phyloP scores from a whole-genome alignment of 2,329 filamentous ascomycete species.

The Verruconis gallopava region DNA sequence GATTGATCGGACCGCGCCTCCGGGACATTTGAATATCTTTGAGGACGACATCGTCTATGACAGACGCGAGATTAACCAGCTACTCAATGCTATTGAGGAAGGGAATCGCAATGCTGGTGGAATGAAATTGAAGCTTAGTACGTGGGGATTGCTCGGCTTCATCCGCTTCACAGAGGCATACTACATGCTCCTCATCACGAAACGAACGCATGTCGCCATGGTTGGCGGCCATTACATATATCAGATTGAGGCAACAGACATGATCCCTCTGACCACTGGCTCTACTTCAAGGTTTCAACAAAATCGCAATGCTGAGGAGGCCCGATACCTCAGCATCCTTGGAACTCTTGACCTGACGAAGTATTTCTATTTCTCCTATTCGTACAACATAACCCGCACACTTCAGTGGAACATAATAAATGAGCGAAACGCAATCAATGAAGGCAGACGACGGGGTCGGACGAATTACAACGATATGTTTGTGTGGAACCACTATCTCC shows the following conservation, averaged over 20 bases:
- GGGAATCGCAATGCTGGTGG: constrained; percentile 86
- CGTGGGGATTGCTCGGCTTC: constrained; percentile 90
- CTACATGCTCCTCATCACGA: constrained; percentile 95
- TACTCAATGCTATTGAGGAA: constrained; percentile 90
- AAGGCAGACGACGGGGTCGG: constrained; percentile 46
- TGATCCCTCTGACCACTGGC: constrained; percentile 72
- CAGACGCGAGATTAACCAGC: constrained; percentile 79
- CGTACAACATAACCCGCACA: constrained; percentile 87
- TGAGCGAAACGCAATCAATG: constrained; percentile 58
- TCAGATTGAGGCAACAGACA: constrained; percentile 84
- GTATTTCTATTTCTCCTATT: constrained; percentile 97
- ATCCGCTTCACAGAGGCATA: constrained; percentile 91
- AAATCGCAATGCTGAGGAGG: constrained; percentile 81
- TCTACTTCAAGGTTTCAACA: constrained; percentile 53
- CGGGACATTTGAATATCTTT: constrained; percentile 65
- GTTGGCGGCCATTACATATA: constrained; percentile 93
- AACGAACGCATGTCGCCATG: constrained; percentile 91
- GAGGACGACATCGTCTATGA: constrained; percentile 95
- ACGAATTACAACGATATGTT: constrained; percentile 87
- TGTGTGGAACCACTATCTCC: constrained; percentile 87
- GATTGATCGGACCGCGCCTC: constrained; percentile 78
- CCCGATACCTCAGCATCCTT: constrained; percentile 75
- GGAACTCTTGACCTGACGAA: constrained; percentile 81
- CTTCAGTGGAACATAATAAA: constrained; percentile 83
- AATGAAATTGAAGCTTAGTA: constrained; percentile 75